phyloP scores from a whole-genome alignment of 2,329 filamentous ascomycete species.

The Dissoconium aciculare region DNA sequence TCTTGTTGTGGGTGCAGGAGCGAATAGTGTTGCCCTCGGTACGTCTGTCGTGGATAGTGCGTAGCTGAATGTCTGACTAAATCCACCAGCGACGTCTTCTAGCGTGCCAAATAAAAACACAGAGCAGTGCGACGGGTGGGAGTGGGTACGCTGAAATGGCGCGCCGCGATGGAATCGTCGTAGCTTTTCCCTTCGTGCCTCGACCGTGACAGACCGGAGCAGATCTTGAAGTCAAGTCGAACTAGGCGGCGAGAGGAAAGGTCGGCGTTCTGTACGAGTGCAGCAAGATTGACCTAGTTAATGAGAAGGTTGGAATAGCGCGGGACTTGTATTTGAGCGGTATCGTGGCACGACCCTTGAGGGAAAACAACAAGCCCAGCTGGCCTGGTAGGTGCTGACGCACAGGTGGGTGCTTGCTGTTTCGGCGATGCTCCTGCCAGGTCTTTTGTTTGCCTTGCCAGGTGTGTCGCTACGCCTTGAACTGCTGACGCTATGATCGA shows the following conservation, averaged over 20 bases:
- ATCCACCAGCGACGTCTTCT: conserved; percentile 21
- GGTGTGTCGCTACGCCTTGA: too few relatives aligned
- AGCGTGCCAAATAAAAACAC: conserved; percentile 13
- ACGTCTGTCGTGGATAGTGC: conserved; percentile 35
- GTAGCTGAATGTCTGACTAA: conserved; percentile 25
- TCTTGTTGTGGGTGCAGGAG: conserved; percentile 23
- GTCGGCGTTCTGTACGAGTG: conserved; percentile 12
- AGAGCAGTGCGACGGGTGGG: conserved; percentile 10
- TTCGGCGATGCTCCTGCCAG: too few relatives aligned
- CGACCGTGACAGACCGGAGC: conserved; percentile 14
- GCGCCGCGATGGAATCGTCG: too few relatives aligned
- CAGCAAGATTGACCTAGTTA: conserved; percentile 13
- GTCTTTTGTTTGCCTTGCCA: too few relatives aligned
- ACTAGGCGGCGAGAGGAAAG: conserved; percentile 16
- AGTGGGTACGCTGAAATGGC: too few relatives aligned
- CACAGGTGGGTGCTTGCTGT: too few relatives aligned
- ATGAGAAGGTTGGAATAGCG: conserved; percentile 17
- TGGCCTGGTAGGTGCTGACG: too few relatives aligned
- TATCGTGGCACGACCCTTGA: conserved; percentile 24
- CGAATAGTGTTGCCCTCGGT: conserved; percentile 29
- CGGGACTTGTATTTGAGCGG: conserved; percentile 13
- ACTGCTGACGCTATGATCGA: too few relatives aligned
- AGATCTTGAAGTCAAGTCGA: conserved; percentile 10
- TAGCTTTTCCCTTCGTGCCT: too few relatives aligned
- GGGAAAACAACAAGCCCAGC: conserved; percentile 6